phyloP scores from a whole-genome alignment of 768 basidiomycete genomes.

The Cantharellus anzutake region DNA sequence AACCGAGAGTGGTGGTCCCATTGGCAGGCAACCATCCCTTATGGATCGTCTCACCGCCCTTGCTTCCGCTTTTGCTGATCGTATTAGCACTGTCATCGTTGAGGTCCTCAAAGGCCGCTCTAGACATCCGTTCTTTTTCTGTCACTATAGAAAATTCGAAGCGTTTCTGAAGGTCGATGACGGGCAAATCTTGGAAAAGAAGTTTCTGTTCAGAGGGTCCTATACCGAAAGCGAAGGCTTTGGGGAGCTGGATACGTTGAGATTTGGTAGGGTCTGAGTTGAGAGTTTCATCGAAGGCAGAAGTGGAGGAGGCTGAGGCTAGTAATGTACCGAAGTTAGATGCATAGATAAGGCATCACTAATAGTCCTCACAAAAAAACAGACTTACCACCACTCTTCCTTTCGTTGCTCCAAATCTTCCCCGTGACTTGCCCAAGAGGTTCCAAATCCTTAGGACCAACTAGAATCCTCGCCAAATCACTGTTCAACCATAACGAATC shows the following conservation, averaged over 20 bases:
- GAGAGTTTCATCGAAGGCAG: slow-evolving; percentile 2
- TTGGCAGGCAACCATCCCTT: too few relatives aligned
- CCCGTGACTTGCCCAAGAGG: slow-evolving; percentile 13
- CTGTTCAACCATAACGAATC: slow-evolving; percentile 48
- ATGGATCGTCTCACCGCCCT: too few relatives aligned
- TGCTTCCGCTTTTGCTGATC: slow-evolving; percentile 45
- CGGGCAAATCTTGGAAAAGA: slow-evolving; percentile 17
- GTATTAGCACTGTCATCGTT: slow-evolving; percentile 70
- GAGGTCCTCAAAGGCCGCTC: slow-evolving; percentile 66
- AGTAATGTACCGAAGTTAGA: slow-evolving; percentile 2
- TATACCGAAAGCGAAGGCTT: slow-evolving; percentile 11
- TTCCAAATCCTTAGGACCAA: slow-evolving; percentile 28
- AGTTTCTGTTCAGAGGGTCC: slow-evolving; percentile 12
- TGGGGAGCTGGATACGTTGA: not conserved
- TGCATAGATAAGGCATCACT: not conserved
- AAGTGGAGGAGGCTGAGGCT: slow-evolving; percentile 7
- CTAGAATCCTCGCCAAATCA: slow-evolving; percentile 43
- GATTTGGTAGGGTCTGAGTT: not conserved
- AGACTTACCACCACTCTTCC: not conserved
- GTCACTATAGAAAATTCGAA: not conserved
- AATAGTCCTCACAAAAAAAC: too few relatives aligned
- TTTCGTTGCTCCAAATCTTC: not conserved
- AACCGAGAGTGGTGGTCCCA: too few relatives aligned
- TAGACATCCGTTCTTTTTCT: slow-evolving; percentile 28
- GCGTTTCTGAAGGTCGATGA: slow-evolving; percentile 8